Percentiles rank a stretch among this genome's conserved stretches.
Evolutionary conservation across 1,284 basidiomycete genomes (phyloP).

Genomic region (Rhizopogon parksii): DNA sequence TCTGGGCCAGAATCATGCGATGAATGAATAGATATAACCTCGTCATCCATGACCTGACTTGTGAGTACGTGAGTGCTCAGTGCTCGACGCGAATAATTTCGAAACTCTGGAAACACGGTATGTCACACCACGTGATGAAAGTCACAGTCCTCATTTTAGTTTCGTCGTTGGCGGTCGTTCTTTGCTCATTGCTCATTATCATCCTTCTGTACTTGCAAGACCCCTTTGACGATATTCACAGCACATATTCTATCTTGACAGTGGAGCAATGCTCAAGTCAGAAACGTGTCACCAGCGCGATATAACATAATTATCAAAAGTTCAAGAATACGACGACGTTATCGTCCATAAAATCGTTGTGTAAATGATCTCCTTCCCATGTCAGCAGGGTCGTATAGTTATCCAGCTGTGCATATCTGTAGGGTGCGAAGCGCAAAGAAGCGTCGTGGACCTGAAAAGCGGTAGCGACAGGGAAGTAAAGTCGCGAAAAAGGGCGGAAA

Average conservation of each 20-base stretch:
- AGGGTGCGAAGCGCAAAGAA: background rate
- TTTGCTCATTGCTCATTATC: too few species aligned
- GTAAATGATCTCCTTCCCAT: background rate
- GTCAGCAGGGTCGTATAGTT: background rate
- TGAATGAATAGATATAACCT: conserved; percentile 33
- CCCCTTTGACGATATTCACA: too few species aligned
- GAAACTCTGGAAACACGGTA: conserved; percentile 10
- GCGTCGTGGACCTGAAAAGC: background rate
- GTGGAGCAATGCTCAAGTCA: background rate
- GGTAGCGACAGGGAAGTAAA: background rate
- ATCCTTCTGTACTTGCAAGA: too few species aligned
- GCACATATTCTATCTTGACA: too few species aligned
- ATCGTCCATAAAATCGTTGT: too few species aligned
- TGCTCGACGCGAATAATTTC: background rate
- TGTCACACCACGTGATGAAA: conserved; percentile 25
- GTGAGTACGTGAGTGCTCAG: background rate
- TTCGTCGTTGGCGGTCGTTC: too few species aligned
- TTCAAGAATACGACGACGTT: background rate
- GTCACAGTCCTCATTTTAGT: conserved; percentile 1
- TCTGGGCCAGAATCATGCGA: conserved; percentile 28
- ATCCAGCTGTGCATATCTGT: background rate
- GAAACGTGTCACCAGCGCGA: background rate
- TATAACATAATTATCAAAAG: background rate
- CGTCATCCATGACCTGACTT: conserved; percentile 22
- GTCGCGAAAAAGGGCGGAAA: too few species aligned